These are phyloP conservation scores for Harringtonia lauricola DNA, from an alignment of 2,329 filamentous ascomycete genomes.

Conservation along the genomic window DNA sequence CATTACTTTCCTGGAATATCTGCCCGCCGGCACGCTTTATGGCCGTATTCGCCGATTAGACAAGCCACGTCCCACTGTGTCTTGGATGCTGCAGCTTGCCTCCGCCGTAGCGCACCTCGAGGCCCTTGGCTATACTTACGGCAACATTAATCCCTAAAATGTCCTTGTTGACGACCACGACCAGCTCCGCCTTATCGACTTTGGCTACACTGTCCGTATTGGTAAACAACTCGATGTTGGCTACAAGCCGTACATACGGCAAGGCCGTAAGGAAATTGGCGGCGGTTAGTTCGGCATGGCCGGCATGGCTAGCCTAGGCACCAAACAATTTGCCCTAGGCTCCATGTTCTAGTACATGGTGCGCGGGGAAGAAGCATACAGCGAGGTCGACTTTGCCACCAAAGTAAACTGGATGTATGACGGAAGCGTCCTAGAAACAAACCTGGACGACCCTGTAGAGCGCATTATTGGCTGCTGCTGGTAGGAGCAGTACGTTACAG, in stretches of 20 bases:
- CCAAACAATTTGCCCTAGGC: neutral
- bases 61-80: neutral
- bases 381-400: neutral
- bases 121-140: neutral
- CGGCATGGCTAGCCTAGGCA: no score
- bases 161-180: neutral
- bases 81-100: slow-evolving; percentile 1
- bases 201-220: neutral
- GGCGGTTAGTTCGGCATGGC: neutral
- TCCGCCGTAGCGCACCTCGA: neutral
- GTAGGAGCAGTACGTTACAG: neutral
- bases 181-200: neutral
- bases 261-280: neutral
- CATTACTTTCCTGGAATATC: neutral
- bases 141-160: neutral
- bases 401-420: neutral
- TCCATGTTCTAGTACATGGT: neutral
- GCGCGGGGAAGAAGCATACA: neutral
- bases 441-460: neutral
- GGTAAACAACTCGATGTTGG: neutral
- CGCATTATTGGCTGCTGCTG: neutral
- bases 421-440: neutral
- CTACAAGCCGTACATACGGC: neutral
- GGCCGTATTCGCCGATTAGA: neutral
- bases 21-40: neutral